Base-by-base conservation (phyloP, 2,329 filamentous ascomycete species). In the Cyclaneusma minus region DNA sequence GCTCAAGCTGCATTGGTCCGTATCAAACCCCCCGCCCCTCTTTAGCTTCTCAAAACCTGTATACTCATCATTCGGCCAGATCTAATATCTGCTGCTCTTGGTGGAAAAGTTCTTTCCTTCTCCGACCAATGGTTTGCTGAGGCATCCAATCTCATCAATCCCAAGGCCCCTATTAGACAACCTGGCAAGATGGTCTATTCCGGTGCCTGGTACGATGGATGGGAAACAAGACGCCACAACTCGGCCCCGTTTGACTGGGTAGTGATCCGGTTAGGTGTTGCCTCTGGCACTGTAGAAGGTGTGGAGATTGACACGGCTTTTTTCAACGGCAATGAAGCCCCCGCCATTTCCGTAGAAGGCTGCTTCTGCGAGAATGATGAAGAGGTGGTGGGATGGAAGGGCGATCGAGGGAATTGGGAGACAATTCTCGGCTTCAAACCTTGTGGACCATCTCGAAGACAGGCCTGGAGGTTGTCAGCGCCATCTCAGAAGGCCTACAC, bases 281-380 rank as follows among this genome's bases (percentile, higher is more conserved):
- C 76, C 7, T 80, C 73, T 2, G 81, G 79, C 24, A 74, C 62
- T 10, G 66, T 87, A 15, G 63, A 68, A 32, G 81, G 81, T 10
- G 58, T 85, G 24, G 81, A 87, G 53, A 63, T 87, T 35, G 79
- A 87, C 52, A 87, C 81, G 3, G 70, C 77, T 25, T 81, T 74
- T 56, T 89, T 87, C 61, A 72, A 66, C 32, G 81, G 81, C 33
- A 87, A 87, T 54, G 75, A 87, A 45, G 81, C 80, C 5, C 80
- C 80, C 1, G 75, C 73, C 36, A 69, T 85, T 42, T 80, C 73
- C 0, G 75, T 89, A 11, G 73, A 87, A 48, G 81, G 77, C 23
- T 71, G 70, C 47, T 83, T 82, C 53, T 67, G 59, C 37, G 56
- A 59, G 13, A 58, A 68, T 38, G 68, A 76, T 37, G 67, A 76